A percentile compares a stretch with the other conserved stretches of the same genome.
These are phyloP conservation scores for Beta vulgaris DNA, from an alignment of 148 eudicot genomes.

Conservation along the genomic window DNA sequence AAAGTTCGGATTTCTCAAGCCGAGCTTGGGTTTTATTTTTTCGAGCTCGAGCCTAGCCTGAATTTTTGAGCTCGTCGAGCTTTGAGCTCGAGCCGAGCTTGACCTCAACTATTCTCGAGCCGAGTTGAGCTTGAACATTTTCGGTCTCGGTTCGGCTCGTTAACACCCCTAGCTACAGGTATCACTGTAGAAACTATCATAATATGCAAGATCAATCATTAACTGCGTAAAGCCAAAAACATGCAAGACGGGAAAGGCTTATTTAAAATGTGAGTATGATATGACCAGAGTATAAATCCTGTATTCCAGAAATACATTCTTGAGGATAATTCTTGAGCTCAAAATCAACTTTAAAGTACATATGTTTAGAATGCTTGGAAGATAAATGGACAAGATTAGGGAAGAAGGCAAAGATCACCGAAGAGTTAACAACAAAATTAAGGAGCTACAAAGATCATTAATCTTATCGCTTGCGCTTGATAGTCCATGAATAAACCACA, in stretches of 20 bases:
- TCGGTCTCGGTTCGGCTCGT: too few relatives aligned
- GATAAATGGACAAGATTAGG: conserved; percentile 3
- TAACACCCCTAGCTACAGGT: too few relatives aligned
- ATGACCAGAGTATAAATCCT: background rate
- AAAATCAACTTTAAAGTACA: background rate
- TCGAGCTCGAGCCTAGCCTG: too few relatives aligned
- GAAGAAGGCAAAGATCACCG: conserved; percentile 43
- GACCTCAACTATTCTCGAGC: too few relatives aligned
- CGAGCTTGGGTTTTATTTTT: too few relatives aligned
- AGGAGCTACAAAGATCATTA: conserved; percentile 44
- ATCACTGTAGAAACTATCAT: conserved; percentile 57
- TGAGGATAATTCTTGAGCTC: background rate
- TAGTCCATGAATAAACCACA: conserved; percentile 19
- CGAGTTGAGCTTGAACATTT: too few relatives aligned
- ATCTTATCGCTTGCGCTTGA: conserved; percentile 36
- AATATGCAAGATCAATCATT: conserved; percentile 50
- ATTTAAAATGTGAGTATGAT: background rate
- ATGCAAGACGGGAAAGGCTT: conserved; percentile 38
- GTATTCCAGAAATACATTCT: background rate
- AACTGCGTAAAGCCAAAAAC: conserved; percentile 46
- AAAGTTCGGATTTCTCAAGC: too few relatives aligned
- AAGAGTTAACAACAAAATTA: conserved; percentile 53
- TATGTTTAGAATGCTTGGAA: background rate
- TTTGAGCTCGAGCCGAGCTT: too few relatives aligned
- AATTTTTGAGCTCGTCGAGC: too few relatives aligned